These are phyloP conservation scores for Verticillium nubilum DNA, from an alignment of 2,329 filamentous ascomycete genomes.

Conservation along the genomic window DNA sequence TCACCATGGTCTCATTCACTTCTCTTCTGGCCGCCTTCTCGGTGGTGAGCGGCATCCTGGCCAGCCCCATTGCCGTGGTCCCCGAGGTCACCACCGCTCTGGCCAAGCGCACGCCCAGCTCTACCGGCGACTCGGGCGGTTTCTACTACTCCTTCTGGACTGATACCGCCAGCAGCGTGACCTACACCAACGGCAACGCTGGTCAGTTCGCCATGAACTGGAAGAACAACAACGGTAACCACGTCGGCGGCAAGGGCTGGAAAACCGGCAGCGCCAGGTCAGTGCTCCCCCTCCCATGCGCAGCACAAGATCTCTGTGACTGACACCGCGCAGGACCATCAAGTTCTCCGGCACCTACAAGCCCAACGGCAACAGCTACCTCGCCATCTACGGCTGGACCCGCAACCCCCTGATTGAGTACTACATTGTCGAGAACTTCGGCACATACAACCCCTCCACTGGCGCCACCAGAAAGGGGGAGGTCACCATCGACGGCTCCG, in stretches of 20 bases:
- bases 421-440: slow-evolving; percentile 37
- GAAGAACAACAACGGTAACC: slow-evolving; percentile 38
- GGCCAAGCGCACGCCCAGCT: slow-evolving; percentile 20
- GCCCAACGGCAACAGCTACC: slow-evolving; percentile 35
- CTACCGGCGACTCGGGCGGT: slow-evolving; percentile 27
- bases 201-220: slow-evolving; percentile 36
- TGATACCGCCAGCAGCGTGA: slow-evolving; percentile 29
- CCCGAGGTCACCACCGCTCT: slow-evolving; percentile 2
- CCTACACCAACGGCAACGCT: slow-evolving; percentile 32
- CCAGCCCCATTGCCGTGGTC: not conserved
- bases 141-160: slow-evolving; percentile 43
- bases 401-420: slow-evolving; percentile 31
- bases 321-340: slow-evolving; percentile 18
- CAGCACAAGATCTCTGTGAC: not conserved
- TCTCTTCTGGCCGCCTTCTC: slow-evolving; percentile 1
- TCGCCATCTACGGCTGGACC: slow-evolving; percentile 39
- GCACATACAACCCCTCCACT: slow-evolving; percentile 34
- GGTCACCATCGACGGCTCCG: slow-evolving; percentile 25
- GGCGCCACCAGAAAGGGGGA: slow-evolving; percentile 25
- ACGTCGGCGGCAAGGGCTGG: slow-evolving; percentile 56
- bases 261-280: slow-evolving; percentile 33
- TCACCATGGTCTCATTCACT: slow-evolving; percentile 2
- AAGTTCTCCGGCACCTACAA: slow-evolving; percentile 29
- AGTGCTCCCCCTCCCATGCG: not conserved
- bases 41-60: not conserved